phyloP scores from a whole-genome alignment of 2,329 filamentous ascomycete genomes.

The Fusarium sp. region DNA sequence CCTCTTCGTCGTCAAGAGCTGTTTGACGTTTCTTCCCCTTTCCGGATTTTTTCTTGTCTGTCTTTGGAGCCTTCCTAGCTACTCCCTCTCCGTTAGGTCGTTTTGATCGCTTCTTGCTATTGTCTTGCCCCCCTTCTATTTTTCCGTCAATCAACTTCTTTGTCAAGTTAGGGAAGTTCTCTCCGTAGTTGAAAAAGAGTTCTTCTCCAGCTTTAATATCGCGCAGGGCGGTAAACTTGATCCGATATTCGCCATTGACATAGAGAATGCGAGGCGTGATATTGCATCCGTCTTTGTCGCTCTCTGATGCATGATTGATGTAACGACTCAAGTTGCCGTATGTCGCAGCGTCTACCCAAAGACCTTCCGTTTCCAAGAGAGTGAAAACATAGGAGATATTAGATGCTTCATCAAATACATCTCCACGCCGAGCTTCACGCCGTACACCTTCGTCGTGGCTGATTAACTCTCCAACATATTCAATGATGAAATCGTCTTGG shows the following conservation, averaged over 20 bases:
- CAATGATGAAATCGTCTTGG: slow-evolving; percentile 79
- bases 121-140: slow-evolving; percentile 48
- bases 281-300: slow-evolving; percentile 66
- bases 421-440: slow-evolving; percentile 69
- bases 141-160: slow-evolving; percentile 56
- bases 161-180: slow-evolving; percentile 72
- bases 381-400: slow-evolving; percentile 74
- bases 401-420: slow-evolving; percentile 69
- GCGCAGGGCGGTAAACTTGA: slow-evolving; percentile 76
- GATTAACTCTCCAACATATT: slow-evolving; percentile 84
- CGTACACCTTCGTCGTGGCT: slow-evolving; percentile 76
- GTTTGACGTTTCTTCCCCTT: slow-evolving; percentile 28
- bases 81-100: slow-evolving; percentile 38
- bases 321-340: slow-evolving; percentile 85
- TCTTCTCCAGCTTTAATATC: slow-evolving; percentile 79
- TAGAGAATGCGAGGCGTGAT: slow-evolving; percentile 73
- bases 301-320: slow-evolving; percentile 78
- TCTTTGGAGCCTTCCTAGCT: slow-evolving; percentile 44
- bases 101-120: slow-evolving; percentile 45
- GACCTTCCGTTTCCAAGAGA: slow-evolving; percentile 68
- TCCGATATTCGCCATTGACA: slow-evolving; percentile 80
- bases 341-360: slow-evolving; percentile 78
- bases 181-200: slow-evolving; percentile 84
- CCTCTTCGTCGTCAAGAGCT: slow-evolving; percentile 37
- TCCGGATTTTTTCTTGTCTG: slow-evolving; percentile 41